Evolutionary conservation across 805 yeast genomes (phyloP), one percentile per base, ranked within the genome.

Genomic region (Lipomyces oligophaga): DNA sequence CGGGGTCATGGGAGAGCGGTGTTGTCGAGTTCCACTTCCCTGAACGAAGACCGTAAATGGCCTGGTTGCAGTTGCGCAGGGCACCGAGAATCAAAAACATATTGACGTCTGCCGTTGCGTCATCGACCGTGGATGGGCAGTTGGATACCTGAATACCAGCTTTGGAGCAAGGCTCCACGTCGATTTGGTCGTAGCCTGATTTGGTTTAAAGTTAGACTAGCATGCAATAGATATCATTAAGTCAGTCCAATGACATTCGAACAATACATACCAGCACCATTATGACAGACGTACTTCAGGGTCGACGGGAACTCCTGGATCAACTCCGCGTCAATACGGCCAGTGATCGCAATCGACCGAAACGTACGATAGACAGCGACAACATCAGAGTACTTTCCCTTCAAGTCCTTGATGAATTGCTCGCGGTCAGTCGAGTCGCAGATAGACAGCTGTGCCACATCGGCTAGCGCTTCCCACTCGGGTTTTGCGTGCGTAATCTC

Each of bases 101-200:
- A 48, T 83, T 85, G 4, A 84, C 77, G 57, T 77, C 82, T 4
- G 89, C 88, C 2, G 89, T 83, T 10, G 88, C 79, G 18, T 73
- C 74, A 59, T 80, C 83, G 11, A 83, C 89, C 6, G 82, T 72
- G 4, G 67, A 69, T 6, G 89, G 85, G 19, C 79, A 77, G 63
- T 83, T 79, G 38, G 85, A 48, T n/a, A 83, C 72, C 63, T 80
- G 86, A 52, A 83, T 77, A 22, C 73, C 71, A 32, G 72, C 68
- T 19, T 67, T 69, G 3, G 73, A 68, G 51, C 80, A 74, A 16
- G 78, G 75, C 20, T 67, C 68, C 3, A 77, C 73, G 54, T 81
- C 85, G 35, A 82, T 69, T 64, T 82, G 87, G 61, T 83, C 90
- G 63, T 83, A 82, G 15, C 64, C 57, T 49, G 20, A 8, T 11